These are phyloP conservation scores for Immersiporthe knoxdaviesiana DNA, from an alignment of 2,329 filamentous ascomycete species.

Conservation along the genomic window DNA sequence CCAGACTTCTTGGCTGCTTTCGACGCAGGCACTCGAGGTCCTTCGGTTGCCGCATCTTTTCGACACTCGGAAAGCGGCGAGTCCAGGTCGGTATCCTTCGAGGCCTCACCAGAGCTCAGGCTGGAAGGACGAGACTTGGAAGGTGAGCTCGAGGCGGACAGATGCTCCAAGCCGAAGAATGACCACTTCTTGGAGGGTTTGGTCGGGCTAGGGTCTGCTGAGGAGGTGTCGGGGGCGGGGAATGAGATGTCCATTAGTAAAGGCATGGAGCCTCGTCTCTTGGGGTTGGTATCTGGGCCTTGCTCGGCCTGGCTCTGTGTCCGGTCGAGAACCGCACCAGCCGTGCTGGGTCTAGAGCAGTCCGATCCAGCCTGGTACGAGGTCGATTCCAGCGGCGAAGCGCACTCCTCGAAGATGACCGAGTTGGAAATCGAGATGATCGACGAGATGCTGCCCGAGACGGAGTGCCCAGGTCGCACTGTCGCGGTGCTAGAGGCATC, in stretches of 20 bases:
- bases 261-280: constrained; percentile 64
- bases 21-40: constrained; percentile 29
- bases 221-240: constrained; percentile 39
- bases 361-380: constrained; percentile 49
- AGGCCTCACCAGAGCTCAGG: constrained; percentile 48
- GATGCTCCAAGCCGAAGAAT: constrained; percentile 64
- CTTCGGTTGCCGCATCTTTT: constrained; percentile 36
- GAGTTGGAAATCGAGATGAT: constrained; percentile 64
- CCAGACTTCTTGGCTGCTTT: constrained; percentile 39
- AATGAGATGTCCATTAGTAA: constrained; percentile 50
- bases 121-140: constrained; percentile 52
- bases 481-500: constrained; percentile 81
- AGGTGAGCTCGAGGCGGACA: constrained; percentile 50
- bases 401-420: constrained; percentile 43
- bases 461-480: constrained; percentile 69
- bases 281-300: constrained; percentile 43
- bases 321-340: constrained; percentile 69
- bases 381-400: constrained; percentile 42
- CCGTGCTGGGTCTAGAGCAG: constrained; percentile 66
- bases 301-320: constrained; percentile 43
- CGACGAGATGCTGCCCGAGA: constrained; percentile 80
- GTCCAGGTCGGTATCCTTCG: constrained; percentile 33
- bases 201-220: constrained; percentile 50
- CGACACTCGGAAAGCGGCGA: constrained; percentile 43
- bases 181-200: constrained; percentile 63